Percentiles rank a stretch among this genome's conserved stretches.
Evolutionary conservation across 257 asterid genomes (phyloP).

Genomic region (Solanum lignicaule): DNA sequence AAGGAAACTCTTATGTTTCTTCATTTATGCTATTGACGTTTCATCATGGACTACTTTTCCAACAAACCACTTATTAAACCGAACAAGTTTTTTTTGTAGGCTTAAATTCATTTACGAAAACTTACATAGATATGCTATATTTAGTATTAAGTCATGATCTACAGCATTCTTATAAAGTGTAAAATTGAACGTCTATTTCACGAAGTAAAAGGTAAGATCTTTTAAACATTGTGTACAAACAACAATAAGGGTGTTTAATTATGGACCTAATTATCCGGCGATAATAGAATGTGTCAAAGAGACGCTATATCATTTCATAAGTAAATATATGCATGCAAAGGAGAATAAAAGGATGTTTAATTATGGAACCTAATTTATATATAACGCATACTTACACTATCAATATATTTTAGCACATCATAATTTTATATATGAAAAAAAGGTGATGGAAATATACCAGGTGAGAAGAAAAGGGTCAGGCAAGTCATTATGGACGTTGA

Average conservation of each 20-base stretch:
- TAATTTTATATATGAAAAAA: background rate
- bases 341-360: background rate
- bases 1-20: background rate
- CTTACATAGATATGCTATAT: too few relatives aligned
- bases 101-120: too few relatives aligned
- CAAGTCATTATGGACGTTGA: slow-evolving; percentile 60
- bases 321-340: background rate
- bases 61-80: background rate
- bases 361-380: background rate
- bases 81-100: background rate
- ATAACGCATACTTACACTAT: background rate
- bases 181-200: too few relatives aligned
- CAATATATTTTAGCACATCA: background rate
- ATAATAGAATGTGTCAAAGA: background rate
- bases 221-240: too few relatives aligned
- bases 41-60: background rate
- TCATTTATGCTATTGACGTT: background rate
- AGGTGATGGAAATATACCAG: slow-evolving; percentile 23
- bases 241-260: background rate
- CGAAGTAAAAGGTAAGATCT: too few relatives aligned
- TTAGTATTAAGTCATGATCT: background rate
- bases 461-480: slow-evolving; percentile 74
- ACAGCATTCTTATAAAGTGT: background rate
- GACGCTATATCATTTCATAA: background rate
- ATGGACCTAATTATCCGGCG: background rate